Percentiles rank a stretch among this genome's conserved stretches.
phyloP scores from a whole-genome alignment of 2,329 filamentous ascomycete genomes.

The Claviceps cyperi region DNA sequence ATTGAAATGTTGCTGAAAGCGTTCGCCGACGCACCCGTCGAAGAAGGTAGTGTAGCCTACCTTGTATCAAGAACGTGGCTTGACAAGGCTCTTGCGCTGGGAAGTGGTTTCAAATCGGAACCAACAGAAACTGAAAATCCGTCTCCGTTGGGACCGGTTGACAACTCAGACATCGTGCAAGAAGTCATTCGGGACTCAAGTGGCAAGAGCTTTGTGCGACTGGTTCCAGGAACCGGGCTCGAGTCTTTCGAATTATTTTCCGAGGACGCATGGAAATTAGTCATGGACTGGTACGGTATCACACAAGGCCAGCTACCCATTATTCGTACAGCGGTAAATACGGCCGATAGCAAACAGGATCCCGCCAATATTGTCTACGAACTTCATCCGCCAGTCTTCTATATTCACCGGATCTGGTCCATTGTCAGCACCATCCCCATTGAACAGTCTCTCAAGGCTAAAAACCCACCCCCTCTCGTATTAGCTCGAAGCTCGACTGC shows the following conservation, averaged over 20 bases:
- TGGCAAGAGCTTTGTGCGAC: conserved; percentile 49
- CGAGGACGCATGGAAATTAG: conserved; percentile 64
- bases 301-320: conserved; percentile 57
- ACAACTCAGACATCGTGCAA: conserved; percentile 72
- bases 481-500: conserved; percentile 58
- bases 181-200: conserved; percentile 38
- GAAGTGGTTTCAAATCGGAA: conserved; percentile 39
- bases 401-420: conserved; percentile 64
- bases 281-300: conserved; percentile 72
- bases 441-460: conserved; percentile 45
- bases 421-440: conserved; percentile 40
- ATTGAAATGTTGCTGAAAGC: conserved; percentile 49
- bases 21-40: conserved; percentile 35
- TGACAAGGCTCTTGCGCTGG: conserved; percentile 52
- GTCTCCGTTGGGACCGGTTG: conserved; percentile 55
- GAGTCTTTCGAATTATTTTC: conserved; percentile 68
- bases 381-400: conserved; percentile 71
- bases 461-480: conserved; percentile 44
- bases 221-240: conserved; percentile 54
- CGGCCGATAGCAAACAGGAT: conserved; percentile 27
- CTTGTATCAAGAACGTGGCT: conserved; percentile 73
- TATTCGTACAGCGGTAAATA: conserved; percentile 64
- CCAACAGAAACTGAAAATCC: conserved; percentile 46
- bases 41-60: conserved; percentile 62
- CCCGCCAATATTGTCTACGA: conserved; percentile 63